Evolutionary conservation across 1,284 basidiomycete species (phyloP).

Genomic region (Puccinia polysora): DNA sequence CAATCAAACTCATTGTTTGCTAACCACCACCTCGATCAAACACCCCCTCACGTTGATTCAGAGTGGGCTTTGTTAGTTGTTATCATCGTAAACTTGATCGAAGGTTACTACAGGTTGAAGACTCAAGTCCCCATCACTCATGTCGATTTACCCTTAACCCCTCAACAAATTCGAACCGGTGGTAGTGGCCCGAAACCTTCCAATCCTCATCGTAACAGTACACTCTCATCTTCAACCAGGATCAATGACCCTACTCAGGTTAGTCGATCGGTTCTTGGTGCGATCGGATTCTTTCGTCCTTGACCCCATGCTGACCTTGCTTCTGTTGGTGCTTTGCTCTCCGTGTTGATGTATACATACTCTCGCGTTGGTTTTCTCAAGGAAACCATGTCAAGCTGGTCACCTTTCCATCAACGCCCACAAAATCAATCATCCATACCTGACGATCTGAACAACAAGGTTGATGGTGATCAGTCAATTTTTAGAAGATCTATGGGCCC

Average conservation of each 20-base stretch:
- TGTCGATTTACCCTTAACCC: constrained; percentile 28
- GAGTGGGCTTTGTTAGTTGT: constrained; percentile 21
- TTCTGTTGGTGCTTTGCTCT: too few relatives aligned
- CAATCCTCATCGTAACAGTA: background rate
- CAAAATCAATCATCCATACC: background rate
- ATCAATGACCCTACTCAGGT: background rate
- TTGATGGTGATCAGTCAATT: background rate
- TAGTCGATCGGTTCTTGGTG: background rate
- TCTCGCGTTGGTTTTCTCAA: too few relatives aligned
- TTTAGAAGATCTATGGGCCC: too few relatives aligned
- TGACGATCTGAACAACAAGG: background rate
- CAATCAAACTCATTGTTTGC: background rate
- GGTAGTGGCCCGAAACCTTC: background rate
- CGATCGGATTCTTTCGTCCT: background rate
- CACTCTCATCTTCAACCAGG: background rate
- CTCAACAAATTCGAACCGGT: constrained; percentile 15
- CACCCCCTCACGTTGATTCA: background rate
- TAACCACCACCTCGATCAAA: background rate
- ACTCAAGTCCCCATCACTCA: constrained; percentile 19
- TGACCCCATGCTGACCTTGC: too few relatives aligned
- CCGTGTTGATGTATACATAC: too few relatives aligned
- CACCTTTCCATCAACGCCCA: too few relatives aligned
- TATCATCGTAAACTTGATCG: constrained; percentile 2
- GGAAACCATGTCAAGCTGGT: too few relatives aligned
- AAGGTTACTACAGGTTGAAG: constrained; percentile 19